Percentiles rank a stretch among this genome's conserved stretches.
phyloP scores from a whole-genome alignment of 2,329 filamentous ascomycete genomes.

The Aspergillus aculeatinus region DNA sequence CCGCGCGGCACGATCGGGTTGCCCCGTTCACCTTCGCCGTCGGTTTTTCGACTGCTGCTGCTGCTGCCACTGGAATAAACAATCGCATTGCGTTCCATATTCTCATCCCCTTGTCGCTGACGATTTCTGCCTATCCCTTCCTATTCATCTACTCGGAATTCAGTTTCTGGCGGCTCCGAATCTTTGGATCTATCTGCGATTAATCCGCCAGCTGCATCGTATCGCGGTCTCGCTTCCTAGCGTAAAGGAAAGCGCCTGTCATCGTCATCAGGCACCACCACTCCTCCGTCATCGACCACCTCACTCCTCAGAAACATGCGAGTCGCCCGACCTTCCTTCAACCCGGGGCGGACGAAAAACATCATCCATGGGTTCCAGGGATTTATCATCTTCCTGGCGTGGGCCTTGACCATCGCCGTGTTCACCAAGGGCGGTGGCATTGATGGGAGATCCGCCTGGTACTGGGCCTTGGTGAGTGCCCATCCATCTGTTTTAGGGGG shows the following conservation, averaged over 20 bases:
- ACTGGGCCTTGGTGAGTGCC: constrained; percentile 56
- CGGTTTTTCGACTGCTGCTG: constrained; percentile 15
- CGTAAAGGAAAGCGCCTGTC: constrained; percentile 13
- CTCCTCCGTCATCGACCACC: constrained; percentile 14
- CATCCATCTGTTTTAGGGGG: neutral
- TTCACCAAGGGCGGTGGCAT: constrained; percentile 55
- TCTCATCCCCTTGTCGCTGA: constrained; percentile 3
- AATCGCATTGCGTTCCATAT: constrained; percentile 14
- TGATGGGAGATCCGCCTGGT: constrained; percentile 57
- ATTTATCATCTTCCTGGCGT: constrained; percentile 58
- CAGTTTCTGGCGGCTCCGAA: neutral
- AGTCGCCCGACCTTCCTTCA: constrained; percentile 36
- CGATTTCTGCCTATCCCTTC: neutral
- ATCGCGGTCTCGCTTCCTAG: constrained; percentile 1
- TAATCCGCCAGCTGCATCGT: neutral
- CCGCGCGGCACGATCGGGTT: constrained; percentile 26
- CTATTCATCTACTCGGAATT: neutral
- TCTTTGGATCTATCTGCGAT: neutral
- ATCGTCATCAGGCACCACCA: constrained; percentile 18
- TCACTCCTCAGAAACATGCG: constrained; percentile 24
- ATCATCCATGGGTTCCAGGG: constrained; percentile 55
- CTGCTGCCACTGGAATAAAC: constrained; percentile 23
- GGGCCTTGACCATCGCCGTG: constrained; percentile 58
- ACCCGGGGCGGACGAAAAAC: constrained; percentile 57
- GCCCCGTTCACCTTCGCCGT: constrained; percentile 23